Evolutionary conservation across 2,329 filamentous ascomycete genomes (phyloP), one percentile per base, ranked within the genome.

Genomic region (Bipolaris cookei): DNA sequence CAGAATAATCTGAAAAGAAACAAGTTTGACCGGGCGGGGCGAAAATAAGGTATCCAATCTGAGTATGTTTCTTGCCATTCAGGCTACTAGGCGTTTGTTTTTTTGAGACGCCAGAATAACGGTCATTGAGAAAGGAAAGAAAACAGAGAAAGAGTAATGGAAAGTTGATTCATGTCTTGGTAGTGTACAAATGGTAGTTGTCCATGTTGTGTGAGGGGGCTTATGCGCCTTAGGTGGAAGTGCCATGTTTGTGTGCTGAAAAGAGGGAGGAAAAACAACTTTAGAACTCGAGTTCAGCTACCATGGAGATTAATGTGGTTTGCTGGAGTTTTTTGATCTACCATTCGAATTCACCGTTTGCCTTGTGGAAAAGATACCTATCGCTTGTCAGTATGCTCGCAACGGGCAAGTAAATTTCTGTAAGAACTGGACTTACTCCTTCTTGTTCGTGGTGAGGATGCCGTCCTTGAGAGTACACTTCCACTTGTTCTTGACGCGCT

Each of bases 401-500:
- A 42, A 3, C 2, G 4, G 18, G 2, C 28, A 6, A 23, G 7
- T 1, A 16, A 30, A 13, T 4, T 30, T 30, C 28, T 18, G 8
- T 7, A 14, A 11, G 18, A 4, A 13, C 20, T 30, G n/a, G 34
- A 82, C 85, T 77, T 78, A 89, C 84, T 99, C 95, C 79, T 91
- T 96, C 66, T 92, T 91, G 66, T 94, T 93, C 35, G 96, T 92
- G 42, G 91, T 96, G 66, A 99, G 83, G 16, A 99, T 91, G 18
- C 95, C 95, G 71, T 99, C 95, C 81, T 98, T 98, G 63, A 99
- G 87, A 1, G 92, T 93, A 79, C 95, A 99, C 90, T 99, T 99
- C 90, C 90, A 80, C 71, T 75, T 99, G 81, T 98, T 99, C 88
- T 99, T 99, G 71, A 98, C 95, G 45, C 95, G 86, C 79, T 98